Base-by-base conservation (phyloP, 805 yeast genomes). In the Saccharomycopsis olivae region DNA sequence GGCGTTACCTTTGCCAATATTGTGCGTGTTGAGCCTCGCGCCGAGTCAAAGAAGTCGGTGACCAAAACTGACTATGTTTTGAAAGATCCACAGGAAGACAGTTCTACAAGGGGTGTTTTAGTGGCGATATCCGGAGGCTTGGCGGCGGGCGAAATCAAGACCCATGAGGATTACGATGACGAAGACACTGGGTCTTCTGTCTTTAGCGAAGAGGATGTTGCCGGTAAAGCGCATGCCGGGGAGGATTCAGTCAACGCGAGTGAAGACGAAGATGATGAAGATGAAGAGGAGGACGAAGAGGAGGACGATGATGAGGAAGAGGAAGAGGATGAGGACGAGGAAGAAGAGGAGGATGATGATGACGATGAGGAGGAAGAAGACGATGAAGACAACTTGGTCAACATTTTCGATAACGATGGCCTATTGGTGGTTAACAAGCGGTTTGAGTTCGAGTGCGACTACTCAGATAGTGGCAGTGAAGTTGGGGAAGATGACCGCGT, bases 221-320 rank as follows among this genome's bases (percentile, higher is more conserved):
- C n/a, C n/a, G n/a, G n/a, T n/a, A n/a, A n/a, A n/a, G n/a, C n/a
- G n/a, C n/a, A n/a, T n/a, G n/a, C n/a, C n/a, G n/a, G n/a, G n/a
- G n/a, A n/a, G n/a, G n/a, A n/a, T n/a, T n/a, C n/a, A n/a, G n/a
- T n/a, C 18, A 28, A 27, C 36, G 21, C 15, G n/a, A 17, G 11
- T 8, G 34, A 4, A 10, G 18, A 11, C 23, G 30, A 23, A 18
- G 9, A 8, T 23, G 30, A 21, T 27, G 46, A n/a, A 16, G 38
- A 27, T 27, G 33, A 5, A 8, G 21, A 29, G 9, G 40, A 20
- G 5, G 33, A 11, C n/a, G 15, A n/a, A 10, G 11, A 29, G 6
- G 35, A 17, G 9, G 8, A 10, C 0, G 44, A 47, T 16, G 51
- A 16, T 5, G 55, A 48, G 1, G 53, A 51, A 2, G 46, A 18